phyloP scores from a whole-genome alignment of 495 filamentous ascomycete genomes.

The Penicillium canariense region DNA sequence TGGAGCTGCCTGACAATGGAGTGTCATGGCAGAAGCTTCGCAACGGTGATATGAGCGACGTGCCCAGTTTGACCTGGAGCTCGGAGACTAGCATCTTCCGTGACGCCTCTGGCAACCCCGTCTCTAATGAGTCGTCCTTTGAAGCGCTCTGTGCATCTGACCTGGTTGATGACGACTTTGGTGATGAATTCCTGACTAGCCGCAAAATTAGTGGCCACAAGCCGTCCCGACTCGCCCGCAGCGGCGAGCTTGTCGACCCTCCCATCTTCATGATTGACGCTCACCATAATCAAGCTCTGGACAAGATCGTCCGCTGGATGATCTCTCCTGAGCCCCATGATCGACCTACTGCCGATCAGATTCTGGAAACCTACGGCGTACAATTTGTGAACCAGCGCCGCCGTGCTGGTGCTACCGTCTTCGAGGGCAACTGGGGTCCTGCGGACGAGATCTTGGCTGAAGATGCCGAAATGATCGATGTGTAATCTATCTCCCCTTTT shows the following conservation, averaged over 20 bases:
- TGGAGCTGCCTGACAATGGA: slow-evolving; percentile 88
- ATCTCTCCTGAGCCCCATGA: slow-evolving; percentile 69
- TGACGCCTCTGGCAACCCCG: slow-evolving; percentile 70
- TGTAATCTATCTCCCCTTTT: slow-evolving; percentile 44
- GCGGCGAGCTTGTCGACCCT: slow-evolving; percentile 69
- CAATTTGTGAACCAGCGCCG: slow-evolving; percentile 73
- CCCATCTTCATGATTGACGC: slow-evolving; percentile 83
- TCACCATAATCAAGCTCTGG: slow-evolving; percentile 66
- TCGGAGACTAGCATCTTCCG: slow-evolving; percentile 66
- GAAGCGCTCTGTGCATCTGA: slow-evolving; percentile 53
- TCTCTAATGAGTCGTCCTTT: slow-evolving; percentile 47
- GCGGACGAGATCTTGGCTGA: slow-evolving; percentile 67
- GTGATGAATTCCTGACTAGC: slow-evolving; percentile 31
- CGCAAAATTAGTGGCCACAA: slow-evolving; percentile 27
- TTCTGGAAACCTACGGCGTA: slow-evolving; percentile 66
- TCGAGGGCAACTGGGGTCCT: slow-evolving; percentile 94
- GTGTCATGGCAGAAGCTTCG: slow-evolving; percentile 83
- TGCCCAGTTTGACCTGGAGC: slow-evolving; percentile 79
- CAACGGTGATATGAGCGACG: slow-evolving; percentile 78
- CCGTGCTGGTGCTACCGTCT: slow-evolving; percentile 82
- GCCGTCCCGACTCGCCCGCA: slow-evolving; percentile 36
- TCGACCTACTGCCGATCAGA: slow-evolving; percentile 70
- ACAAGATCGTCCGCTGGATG: slow-evolving; percentile 87
- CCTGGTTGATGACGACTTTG: slow-evolving; percentile 45
- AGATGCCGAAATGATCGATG: slow-evolving; percentile 74